Conservation (phyloP, 345 rosid species). For the Salix koriyanagi region DNA sequence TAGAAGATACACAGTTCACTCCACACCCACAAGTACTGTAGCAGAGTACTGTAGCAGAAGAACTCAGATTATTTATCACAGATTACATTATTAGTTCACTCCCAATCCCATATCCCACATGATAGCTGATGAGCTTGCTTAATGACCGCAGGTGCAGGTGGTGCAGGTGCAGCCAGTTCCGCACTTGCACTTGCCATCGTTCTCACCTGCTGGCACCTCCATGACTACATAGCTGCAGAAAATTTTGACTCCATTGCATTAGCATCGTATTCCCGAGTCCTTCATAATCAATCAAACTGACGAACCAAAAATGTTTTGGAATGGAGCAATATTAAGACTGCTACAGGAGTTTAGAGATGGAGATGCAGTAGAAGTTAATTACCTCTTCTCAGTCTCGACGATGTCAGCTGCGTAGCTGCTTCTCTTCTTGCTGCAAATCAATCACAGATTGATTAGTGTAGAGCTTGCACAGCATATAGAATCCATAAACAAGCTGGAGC, state of each 20-base stretch:
- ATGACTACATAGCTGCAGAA: slow-evolving; percentile 44
- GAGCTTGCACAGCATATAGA: not conserved
- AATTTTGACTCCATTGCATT: not conserved
- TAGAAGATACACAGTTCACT: not conserved
- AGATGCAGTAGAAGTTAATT: not conserved
- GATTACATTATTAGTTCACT: slow-evolving; percentile 12
- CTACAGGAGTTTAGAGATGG: not conserved
- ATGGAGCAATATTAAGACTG: not conserved
- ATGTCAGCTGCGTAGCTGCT: slow-evolving; percentile 51
- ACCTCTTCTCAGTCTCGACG: slow-evolving; percentile 67
- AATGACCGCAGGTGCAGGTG: slow-evolving; percentile 63
- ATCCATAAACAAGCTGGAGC: not conserved
- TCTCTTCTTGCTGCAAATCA: slow-evolving; percentile 61
- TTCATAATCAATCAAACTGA: not conserved
- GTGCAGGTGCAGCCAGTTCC: slow-evolving; percentile 64
- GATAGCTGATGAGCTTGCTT: slow-evolving; percentile 7
- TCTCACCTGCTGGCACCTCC: slow-evolving; percentile 47
- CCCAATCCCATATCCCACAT: not conserved
- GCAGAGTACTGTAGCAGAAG: not conserved
- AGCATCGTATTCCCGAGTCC: not conserved
- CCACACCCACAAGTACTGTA: not conserved
- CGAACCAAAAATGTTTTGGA: not conserved
- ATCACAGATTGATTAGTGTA: not conserved
- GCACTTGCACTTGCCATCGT: slow-evolving; percentile 79
- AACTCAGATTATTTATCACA: slow-evolving; percentile 1